Evolutionary conservation across 75 land plant species (phyloP).

Genomic region (Pinus taeda): DNA sequence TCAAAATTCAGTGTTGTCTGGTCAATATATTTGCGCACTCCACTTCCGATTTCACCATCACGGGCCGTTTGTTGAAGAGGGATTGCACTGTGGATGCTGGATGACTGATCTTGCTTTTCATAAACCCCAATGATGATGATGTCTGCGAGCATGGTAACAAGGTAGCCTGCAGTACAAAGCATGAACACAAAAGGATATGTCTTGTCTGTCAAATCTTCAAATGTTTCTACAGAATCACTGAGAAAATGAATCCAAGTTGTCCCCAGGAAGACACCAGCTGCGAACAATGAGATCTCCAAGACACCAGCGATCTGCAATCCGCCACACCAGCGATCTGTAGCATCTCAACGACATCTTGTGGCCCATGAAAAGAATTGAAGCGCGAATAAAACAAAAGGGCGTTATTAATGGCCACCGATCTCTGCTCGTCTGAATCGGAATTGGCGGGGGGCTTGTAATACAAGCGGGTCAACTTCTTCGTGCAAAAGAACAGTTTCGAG

Average conservation of each 20-base stretch:
- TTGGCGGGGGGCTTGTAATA: too few species aligned
- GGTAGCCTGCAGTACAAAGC: constrained; percentile 69
- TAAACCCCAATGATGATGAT: constrained; percentile 32
- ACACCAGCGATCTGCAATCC: too few species aligned
- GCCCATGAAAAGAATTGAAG: too few species aligned
- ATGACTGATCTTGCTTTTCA: constrained; percentile 1
- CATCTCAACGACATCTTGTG: too few species aligned
- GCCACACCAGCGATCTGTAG: too few species aligned
- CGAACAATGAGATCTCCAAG: too few species aligned
- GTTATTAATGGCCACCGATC: too few species aligned
- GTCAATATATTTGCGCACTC: neutral
- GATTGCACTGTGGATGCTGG: too few species aligned
- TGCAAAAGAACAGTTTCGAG: too few species aligned
- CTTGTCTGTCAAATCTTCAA: constrained; percentile 38
- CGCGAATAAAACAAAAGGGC: too few species aligned
- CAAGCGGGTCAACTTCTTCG: too few species aligned
- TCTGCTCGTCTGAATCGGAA: too few species aligned
- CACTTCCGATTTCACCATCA: neutral
- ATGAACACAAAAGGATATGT: constrained; percentile 83
- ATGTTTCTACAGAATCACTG: constrained; percentile 57
- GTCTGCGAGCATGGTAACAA: constrained; percentile 76
- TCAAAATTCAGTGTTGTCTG: neutral
- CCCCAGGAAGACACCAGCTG: constrained; percentile 50
- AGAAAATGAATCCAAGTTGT: constrained; percentile 70
- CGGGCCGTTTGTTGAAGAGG: neutral